phyloP scores from a whole-genome alignment of 371 early-diverging fungal genomes.

The Lichtheimia corymbifera region DNA sequence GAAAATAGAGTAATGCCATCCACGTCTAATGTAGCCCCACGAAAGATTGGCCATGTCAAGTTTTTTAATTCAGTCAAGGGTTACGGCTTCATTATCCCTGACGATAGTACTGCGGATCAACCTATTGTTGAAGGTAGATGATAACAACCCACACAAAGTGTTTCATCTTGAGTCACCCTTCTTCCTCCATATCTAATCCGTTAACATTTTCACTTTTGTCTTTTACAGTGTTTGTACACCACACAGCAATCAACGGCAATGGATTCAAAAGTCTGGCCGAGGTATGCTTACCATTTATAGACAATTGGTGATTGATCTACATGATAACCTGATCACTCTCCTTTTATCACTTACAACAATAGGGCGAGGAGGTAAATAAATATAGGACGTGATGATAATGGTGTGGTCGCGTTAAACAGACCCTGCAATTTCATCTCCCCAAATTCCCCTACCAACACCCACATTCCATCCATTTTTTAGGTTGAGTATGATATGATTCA shows the following conservation, averaged over 20 bases:
- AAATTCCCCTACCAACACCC: neutral
- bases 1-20: neutral
- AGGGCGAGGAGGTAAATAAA: slow-evolving; percentile 51
- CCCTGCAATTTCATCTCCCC: neutral
- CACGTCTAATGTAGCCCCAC: slow-evolving; percentile 11
- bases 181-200: neutral
- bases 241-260: slow-evolving; percentile 83
- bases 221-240: slow-evolving; percentile 82
- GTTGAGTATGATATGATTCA: slow-evolving; percentile 83
- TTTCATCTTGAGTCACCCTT: neutral
- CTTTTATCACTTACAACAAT: neutral
- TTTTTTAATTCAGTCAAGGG: slow-evolving; percentile 89
- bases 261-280: slow-evolving; percentile 87
- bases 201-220: neutral
- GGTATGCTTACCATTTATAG: slow-evolving; percentile 33
- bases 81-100: slow-evolving; percentile 85
- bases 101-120: slow-evolving; percentile 45
- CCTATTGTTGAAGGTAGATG: slow-evolving; percentile 61
- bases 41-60: slow-evolving; percentile 77
- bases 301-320: neutral
- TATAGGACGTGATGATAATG: too few relatives aligned
- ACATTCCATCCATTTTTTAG: slow-evolving; percentile 18
- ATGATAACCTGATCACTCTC: slow-evolving; percentile 1
- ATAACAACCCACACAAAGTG: neutral
- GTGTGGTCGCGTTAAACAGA: too few relatives aligned